Evolutionary conservation across 2,329 filamentous ascomycete genomes (phyloP).

Genomic region (Celoporthe dispersa): DNA sequence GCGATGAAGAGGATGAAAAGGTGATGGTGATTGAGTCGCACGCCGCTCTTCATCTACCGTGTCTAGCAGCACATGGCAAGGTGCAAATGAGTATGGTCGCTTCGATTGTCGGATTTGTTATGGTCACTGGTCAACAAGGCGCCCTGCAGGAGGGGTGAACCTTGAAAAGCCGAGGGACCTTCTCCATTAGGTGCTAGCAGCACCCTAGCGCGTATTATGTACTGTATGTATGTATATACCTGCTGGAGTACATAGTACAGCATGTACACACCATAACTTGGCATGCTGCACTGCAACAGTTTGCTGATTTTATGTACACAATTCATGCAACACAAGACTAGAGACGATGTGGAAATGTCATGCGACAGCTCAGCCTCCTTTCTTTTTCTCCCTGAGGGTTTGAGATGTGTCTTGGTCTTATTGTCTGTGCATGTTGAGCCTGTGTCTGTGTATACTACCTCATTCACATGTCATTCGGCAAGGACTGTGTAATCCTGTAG

Average conservation of each 20-base stretch:
- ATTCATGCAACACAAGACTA: background rate
- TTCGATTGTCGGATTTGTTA: background rate
- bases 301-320: too few relatives aligned
- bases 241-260: background rate
- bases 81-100: background rate
- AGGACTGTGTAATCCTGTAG: too few relatives aligned
- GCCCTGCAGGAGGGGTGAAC: background rate
- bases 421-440: background rate
- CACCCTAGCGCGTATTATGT: background rate
- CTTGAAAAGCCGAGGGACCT: slow-evolving; percentile 10
- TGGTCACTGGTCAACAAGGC: background rate
- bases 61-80: too few relatives aligned
- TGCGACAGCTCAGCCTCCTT: background rate
- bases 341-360: background rate
- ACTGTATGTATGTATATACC: background rate
- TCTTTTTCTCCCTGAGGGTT: background rate
- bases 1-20: background rate
- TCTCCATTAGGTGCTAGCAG: background rate
- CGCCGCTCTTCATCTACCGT: too few relatives aligned
- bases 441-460: background rate
- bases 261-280: background rate
- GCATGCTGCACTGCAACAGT: background rate
- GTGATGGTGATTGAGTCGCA: background rate
- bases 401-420: background rate
- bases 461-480: background rate